Percentiles rank a stretch among this genome's conserved stretches.
These are phyloP conservation scores for Trichoderma sp. DNA, from an alignment of 2,329 filamentous ascomycete species.

Conservation along the genomic window DNA sequence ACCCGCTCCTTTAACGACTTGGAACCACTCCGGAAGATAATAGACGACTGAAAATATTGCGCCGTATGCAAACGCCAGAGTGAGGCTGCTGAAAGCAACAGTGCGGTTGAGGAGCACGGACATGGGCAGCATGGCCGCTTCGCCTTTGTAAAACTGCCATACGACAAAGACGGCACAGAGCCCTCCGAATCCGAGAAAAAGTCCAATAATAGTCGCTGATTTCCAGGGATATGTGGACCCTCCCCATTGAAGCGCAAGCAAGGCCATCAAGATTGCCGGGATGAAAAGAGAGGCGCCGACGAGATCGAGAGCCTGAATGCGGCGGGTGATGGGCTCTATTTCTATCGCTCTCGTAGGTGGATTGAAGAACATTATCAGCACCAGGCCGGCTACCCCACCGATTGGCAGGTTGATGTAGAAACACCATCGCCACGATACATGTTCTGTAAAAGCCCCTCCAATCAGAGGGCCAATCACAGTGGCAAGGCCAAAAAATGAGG, in stretches of 20 bases:
- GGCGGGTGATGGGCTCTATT: neutral
- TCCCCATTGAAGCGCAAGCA: constrained; percentile 61
- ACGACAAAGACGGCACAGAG: neutral
- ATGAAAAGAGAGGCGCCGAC: constrained; percentile 52
- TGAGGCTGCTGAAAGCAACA: neutral
- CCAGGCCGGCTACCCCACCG: constrained; percentile 30
- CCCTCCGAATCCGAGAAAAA: neutral
- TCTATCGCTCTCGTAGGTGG: neutral
- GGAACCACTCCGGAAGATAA: neutral
- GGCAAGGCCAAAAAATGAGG: neutral
- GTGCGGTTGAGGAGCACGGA: neutral
- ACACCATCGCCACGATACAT: constrained; percentile 44
- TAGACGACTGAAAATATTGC: neutral
- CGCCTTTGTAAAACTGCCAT: neutral
- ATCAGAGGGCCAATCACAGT: constrained; percentile 36
- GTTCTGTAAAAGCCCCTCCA: constrained; percentile 42
- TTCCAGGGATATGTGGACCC: constrained; percentile 55
- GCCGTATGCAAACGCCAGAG: neutral
- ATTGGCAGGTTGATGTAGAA: constrained; percentile 46
- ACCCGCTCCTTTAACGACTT: neutral
- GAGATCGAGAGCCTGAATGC: constrained; percentile 26
- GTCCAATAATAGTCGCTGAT: neutral
- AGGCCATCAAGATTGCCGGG: constrained; percentile 52
- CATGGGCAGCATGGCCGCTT: neutral
- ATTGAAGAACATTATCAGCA: neutral